A percentile compares a stretch with the other conserved stretches of the same genome.
Evolutionary conservation across 2,329 filamentous ascomycete genomes (phyloP).

Genomic region (Calonectria leucothoes): DNA sequence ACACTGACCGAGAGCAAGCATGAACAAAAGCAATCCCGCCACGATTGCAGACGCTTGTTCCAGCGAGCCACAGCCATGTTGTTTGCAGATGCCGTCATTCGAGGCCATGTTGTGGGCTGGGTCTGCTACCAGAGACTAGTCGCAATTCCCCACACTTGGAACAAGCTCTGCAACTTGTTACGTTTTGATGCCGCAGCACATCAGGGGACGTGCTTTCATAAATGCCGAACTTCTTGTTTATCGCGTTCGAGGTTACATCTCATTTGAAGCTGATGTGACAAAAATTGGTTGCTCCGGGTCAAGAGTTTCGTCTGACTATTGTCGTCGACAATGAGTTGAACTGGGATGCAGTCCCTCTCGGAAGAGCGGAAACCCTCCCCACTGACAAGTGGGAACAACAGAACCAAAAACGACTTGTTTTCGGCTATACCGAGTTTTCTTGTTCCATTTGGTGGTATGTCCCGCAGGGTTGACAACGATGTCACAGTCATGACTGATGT

Average conservation of each 20-base stretch:
- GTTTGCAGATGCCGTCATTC: slow-evolving; percentile 15
- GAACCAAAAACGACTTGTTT: slow-evolving; percentile 27
- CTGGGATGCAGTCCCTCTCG: slow-evolving; percentile 21
- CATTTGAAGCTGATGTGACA: slow-evolving; percentile 20
- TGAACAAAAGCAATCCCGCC: slow-evolving; percentile 15
- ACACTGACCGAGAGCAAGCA: slow-evolving; percentile 4
- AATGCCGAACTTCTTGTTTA: slow-evolving; percentile 19
- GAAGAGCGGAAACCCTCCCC: slow-evolving; percentile 4
- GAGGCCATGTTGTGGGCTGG: slow-evolving; percentile 26
- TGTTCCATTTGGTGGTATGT: slow-evolving; percentile 21
- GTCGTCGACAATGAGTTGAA: slow-evolving; percentile 23
- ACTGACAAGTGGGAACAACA: slow-evolving; percentile 22
- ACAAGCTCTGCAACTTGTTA: slow-evolving; percentile 14
- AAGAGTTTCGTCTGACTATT: slow-evolving; percentile 18
- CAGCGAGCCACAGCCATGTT: slow-evolving; percentile 29
- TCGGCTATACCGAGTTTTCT: slow-evolving; percentile 20
- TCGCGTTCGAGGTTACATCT: slow-evolving; percentile 21
- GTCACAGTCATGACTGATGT: slow-evolving; percentile 13
- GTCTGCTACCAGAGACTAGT: slow-evolving; percentile 21
- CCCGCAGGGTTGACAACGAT: slow-evolving; percentile 4
- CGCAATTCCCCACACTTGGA: slow-evolving; percentile 16
- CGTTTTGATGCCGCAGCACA: slow-evolving; percentile 25
- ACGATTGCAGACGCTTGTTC: slow-evolving; percentile 8
- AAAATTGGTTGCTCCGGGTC: background rate
- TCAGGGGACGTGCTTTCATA: slow-evolving; percentile 16